Evolutionary conservation across 331 rosid species (phyloP), one percentile per base, ranked within the genome.

Genomic region (Spiraea crenata): DNA sequence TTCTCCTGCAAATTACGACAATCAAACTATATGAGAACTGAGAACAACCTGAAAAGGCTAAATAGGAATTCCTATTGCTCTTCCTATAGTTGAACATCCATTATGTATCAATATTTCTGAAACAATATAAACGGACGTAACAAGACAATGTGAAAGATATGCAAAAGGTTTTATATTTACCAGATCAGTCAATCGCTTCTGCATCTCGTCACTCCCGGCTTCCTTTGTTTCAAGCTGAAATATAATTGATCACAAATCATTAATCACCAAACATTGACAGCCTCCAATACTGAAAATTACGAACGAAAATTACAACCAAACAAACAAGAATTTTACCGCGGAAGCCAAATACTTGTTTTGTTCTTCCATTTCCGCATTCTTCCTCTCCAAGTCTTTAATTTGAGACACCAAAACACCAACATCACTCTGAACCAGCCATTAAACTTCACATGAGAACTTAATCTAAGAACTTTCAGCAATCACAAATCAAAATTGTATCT

Each of bases 211-310:
- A 62, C 83, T 84, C 71, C 88, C 88, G 11, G 81, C 79, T 64
- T 89, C 93, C 80, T 76, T 65, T 4, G 81, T 72, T 75, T 84
- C 96, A 73, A 91, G 89, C 99, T 91, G 89, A 83, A 80, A 85
- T 5, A 81, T 35, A 78, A 57, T 44, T 63, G 34, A 71, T 31
- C 65, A 70, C 31, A 1, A 25, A 25, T 25, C 31, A 25, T 25
- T 25, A 25, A 25, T 55, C 19, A 13, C 49, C 2, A 7, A 65
- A 63, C 16, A n/a, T 48, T 3, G 12, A 13, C 50, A 67, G 13
- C 48, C 25, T 13, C 51, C 39, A 9, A 35, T 12, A 64, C 31
- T 9, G 15, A 3, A 46, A 54, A 49, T 5, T 59, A 38, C 47
- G 38, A 63, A 67, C 63, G 4, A 72, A 63, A 66, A 12, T 64